Evolutionary conservation across 176 grass and related monocot species (phyloP).

Genomic region (Areca catechu): DNA sequence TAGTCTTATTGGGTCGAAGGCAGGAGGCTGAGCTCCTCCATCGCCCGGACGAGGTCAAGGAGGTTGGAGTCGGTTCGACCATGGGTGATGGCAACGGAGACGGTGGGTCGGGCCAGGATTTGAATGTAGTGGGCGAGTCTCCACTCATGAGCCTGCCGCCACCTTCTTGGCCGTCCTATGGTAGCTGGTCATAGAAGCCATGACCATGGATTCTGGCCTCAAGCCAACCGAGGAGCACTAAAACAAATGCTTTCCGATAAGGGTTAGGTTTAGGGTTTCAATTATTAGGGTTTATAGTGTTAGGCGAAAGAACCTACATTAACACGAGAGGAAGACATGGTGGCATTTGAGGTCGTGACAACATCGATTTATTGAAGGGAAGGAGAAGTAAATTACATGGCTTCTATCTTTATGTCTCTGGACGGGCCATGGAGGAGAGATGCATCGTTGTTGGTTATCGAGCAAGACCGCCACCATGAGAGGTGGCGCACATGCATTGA

Average conservation of each 20-base stretch:
- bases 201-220: constrained; percentile 9
- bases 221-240: constrained; percentile 22
- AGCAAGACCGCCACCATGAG: too few species aligned
- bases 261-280: neutral
- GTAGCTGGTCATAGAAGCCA: neutral
- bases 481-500: too few species aligned
- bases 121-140: too few species aligned
- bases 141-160: constrained; percentile 19
- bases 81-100: too few species aligned
- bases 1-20: too few species aligned
- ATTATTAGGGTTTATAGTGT: neutral
- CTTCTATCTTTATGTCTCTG: too few species aligned
- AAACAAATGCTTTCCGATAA: neutral
- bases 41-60: too few species aligned
- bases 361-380: neutral
- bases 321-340: constrained; percentile 13
- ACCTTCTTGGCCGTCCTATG: neutral
- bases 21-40: too few species aligned
- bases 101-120: too few species aligned
- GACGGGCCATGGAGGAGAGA: neutral
- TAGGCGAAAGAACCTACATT: neutral
- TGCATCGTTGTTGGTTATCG: neutral
- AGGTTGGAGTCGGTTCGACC: too few species aligned
- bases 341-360: neutral
- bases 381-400: constrained; percentile 13